These are phyloP conservation scores for Elsinoe necatrix DNA, from an alignment of 2,329 filamentous ascomycete genomes.

Conservation along the genomic window DNA sequence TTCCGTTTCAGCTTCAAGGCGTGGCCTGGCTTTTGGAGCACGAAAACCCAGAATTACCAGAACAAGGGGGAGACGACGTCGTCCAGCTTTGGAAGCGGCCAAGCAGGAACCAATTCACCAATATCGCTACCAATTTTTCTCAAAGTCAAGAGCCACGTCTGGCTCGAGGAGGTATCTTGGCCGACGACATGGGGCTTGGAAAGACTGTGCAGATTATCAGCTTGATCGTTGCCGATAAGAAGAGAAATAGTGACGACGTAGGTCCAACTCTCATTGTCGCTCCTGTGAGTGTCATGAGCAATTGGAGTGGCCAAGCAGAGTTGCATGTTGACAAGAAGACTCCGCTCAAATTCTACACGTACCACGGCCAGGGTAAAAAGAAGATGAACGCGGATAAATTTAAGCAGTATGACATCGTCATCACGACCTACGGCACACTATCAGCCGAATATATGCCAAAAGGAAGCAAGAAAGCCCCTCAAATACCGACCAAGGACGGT, in stretches of 20 bases:
- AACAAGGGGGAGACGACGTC: conserved; percentile 48
- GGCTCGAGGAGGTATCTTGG: conserved; percentile 73
- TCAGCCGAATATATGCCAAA: conserved; percentile 54
- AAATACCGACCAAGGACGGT: conserved; percentile 35
- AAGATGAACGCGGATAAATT: conserved; percentile 49
- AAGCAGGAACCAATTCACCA: conserved; percentile 44
- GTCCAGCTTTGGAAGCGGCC: conserved; percentile 70
- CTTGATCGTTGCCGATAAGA: conserved; percentile 54
- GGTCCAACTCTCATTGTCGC: conserved; percentile 72
- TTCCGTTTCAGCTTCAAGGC: conserved; percentile 75
- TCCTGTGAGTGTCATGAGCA: conserved; percentile 80
- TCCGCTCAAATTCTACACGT: conserved; percentile 59
- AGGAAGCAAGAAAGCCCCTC: conserved; percentile 32
- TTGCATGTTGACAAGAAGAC: conserved; percentile 60
- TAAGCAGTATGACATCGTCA: conserved; percentile 61
- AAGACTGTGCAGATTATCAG: conserved; percentile 85
- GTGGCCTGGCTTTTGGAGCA: conserved; percentile 73
- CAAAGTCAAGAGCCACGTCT: conserved; percentile 51
- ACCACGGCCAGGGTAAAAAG: conserved; percentile 59
- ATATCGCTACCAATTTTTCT: conserved; percentile 64
- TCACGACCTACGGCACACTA: conserved; percentile 77
- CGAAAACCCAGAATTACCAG: conserved; percentile 61
- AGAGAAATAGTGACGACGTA: conserved; percentile 19
- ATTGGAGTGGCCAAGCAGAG: conserved; percentile 74
- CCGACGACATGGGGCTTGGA: conserved; percentile 87